Evolutionary conservation across 257 asterid genomes (phyloP), one percentile per base, ranked within the genome.

Genomic region (Gentiana macrophylla): DNA sequence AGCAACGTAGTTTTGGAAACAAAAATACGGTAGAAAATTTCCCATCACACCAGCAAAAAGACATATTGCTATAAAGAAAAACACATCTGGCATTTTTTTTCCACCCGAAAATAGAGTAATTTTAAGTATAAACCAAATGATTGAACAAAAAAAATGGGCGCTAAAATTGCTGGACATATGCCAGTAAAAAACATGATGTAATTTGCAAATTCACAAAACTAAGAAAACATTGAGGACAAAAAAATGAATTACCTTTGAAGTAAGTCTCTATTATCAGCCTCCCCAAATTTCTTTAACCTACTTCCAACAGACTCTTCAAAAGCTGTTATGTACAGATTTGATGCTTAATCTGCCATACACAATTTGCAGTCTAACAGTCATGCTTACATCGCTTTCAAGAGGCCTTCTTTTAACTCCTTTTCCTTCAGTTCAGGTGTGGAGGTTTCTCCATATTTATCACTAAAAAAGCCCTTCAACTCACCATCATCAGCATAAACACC

Each of bases 401-500:
- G 79, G 68, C 77, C 89, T 49, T 80, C 76, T 56, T 66, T 70
- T 7, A 80, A 50, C 52, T 61, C 72, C 33, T 77, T 77, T 62
- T 71, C 79, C 64, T 79, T 78, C 79, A 73, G 62, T 46, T 75
- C 89, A 3, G 77, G 50, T 45, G 71, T 62, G 43, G 79, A 68
- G 52, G 55, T 49, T 6, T 32, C 52, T 36, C 77, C 76, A 49
- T 84, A 73, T 80, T 84, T 84, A 69, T 86, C 86, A 59, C 79
- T 62, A 10, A 90, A 75, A 54, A 48, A 54, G 69, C 68, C 74
- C 68, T 77, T 75, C 12, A 79, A 70, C 56, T 81, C 92, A 55
- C 38, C 71, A 67, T 84, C 87, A 73, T 84, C 92, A 24, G 94
- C 98, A 76, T 91, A 91, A 8, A 84, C 92, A 54, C 95, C 96